Evolutionary conservation across 2,329 filamentous ascomycete genomes (phyloP), one percentile per base, ranked within the genome.

Genomic region (Diplodia mutila): DNA sequence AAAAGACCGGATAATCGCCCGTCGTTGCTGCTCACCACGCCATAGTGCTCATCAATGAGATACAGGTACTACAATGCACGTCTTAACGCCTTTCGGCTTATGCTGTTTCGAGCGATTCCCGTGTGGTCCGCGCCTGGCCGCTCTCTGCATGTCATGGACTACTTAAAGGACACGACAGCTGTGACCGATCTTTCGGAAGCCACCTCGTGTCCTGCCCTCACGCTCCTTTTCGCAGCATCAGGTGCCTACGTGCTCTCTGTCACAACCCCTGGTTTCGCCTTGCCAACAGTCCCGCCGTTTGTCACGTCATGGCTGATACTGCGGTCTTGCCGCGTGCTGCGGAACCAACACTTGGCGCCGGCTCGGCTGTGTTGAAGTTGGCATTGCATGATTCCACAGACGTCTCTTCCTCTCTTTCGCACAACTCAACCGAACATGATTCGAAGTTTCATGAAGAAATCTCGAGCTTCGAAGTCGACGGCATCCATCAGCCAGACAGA

Each of bases 401-500:
- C 16, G 25, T 59, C 16, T 18, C 57, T 7, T 57, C 53, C n/a
- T 39, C 53, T 23, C 5, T 39, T 14, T 23, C 57, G 42, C 57
- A 61, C 5, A 27, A 32, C 12, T 8, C 27, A 51, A 12, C 21
- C 18, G 29, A 29, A 2, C 46, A 14, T 4, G 39, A 37, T 5
- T 37, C 59, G 9, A 37, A 25, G n/a, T 63, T 51, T 8, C 29
- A 51, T 25, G 46, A 63, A 37, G 42, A 63, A 1, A 4, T 9
- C 16, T 16, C 59, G 18, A 23, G 9, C 23, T n/a, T 51, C 14
- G 77, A 78, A 66, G 66, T 76, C 16, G 77, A 75, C 66, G 70
- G 70, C 8, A 64, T 75, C 51, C 72, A 76, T 67, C 75, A 68
- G 66, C 75, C 77, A 37, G 75, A 76, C 29, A 74, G 78, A 39